Conservation (phyloP, 306 rosid species). For the Vigna nakashimae region DNA sequence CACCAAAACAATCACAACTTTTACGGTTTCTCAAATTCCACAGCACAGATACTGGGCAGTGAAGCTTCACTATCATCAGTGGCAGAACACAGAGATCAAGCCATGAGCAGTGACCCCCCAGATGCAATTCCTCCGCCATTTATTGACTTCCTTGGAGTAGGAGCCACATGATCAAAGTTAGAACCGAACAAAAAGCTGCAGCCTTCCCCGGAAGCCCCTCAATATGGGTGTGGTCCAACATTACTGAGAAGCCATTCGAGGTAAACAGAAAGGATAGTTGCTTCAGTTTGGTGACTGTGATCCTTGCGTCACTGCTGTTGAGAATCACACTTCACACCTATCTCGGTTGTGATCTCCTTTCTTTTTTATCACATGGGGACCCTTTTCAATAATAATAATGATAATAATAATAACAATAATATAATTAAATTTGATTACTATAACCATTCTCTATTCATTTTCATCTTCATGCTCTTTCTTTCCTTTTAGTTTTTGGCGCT, state of each 20-base stretch:
- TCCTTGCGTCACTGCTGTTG: conserved; percentile 58
- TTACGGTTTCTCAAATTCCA: conserved; percentile 51
- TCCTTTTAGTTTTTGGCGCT: background rate
- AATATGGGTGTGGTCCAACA: conserved; percentile 76
- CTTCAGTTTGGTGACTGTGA: conserved; percentile 59
- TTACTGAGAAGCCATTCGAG: conserved; percentile 61
- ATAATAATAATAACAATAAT: conserved; percentile 4
- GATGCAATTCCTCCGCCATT: conserved; percentile 67
- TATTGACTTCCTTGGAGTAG: conserved; percentile 97
- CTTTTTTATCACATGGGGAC: conserved; percentile 55
- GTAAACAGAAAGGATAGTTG: conserved; percentile 64
- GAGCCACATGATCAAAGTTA: conserved; percentile 75
- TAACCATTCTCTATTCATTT: background rate
- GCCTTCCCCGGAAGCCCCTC: conserved; percentile 49
- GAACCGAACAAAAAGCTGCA: conserved; percentile 54
- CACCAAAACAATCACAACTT: conserved; percentile 44
- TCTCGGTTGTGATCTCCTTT: conserved; percentile 51
- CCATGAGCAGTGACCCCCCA: conserved; percentile 32
- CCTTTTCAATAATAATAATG: conserved; percentile 44
- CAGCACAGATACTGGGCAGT: conserved; percentile 48
- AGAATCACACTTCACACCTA: conserved; percentile 45
- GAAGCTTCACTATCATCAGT: conserved; percentile 59
- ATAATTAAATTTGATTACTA: conserved; percentile 17
- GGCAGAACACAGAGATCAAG: conserved; percentile 50
- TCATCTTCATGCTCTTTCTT: background rate